Evolutionary conservation across 2,329 filamentous ascomycete species (phyloP), one percentile per base, ranked within the genome.

Genomic region (Diplodia corticola): DNA sequence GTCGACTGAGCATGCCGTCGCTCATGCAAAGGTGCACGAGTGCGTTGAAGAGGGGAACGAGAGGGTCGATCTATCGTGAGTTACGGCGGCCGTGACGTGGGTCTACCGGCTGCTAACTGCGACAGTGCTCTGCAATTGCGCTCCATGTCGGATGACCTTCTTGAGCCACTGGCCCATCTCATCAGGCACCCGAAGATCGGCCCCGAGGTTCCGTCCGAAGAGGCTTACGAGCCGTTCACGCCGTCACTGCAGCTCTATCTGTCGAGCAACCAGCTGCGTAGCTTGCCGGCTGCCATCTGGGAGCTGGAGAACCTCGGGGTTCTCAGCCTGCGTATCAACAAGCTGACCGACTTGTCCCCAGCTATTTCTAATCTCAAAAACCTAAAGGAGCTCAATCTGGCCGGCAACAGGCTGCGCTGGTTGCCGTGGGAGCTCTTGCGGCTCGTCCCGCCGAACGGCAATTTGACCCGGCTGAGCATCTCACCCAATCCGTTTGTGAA

Each of bases 301-400:
- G 82, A 85, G 54, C 77, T 92, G 2, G 79, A 86, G 24, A 80
- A 86, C 70, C 79, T 92, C 33, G 88, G 85, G 0, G 84, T 88
- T 17, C 82, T 92, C 13, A 91, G 85, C 70, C 80, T 92, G 17
- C 86, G 90, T 40, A 85, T 83, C 67, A 91, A 91, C 71, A 75
- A 81, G 26, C 80, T 92, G 15, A 78, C 77, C 0, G 84, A 89
- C 71, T 77, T 92, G 2, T 87, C 90, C 1, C 79, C 86, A 0
- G 80, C 82, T 3, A 86, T 92, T 57, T 80, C 79, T 24, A 84
- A 84, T 35, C 80, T 92, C 6, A 74, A 73, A 4, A 87, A 86
- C 67, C 80, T 92, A 4, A 78, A 80, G 60, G 83, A 86, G 60
- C 82, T 92, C 46, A 91, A 91, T 70, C 71, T 92, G 9, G 85